These are phyloP conservation scores for Nyssa sinensis DNA, from an alignment of 148 eudicot species.

Conservation along the genomic window DNA sequence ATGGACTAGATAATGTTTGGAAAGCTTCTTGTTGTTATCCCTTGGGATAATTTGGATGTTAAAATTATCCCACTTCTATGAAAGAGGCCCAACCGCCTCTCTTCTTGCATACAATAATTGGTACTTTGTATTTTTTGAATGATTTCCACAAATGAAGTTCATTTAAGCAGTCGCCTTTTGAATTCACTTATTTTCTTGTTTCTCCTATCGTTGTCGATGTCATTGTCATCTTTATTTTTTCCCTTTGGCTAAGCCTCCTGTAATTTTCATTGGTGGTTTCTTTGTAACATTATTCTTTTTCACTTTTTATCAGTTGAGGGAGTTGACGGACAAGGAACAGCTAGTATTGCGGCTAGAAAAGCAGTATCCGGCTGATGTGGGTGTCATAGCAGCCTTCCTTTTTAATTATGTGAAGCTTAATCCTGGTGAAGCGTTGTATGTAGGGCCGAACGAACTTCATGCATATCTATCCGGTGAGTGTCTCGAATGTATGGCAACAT, in stretches of 20 bases:
- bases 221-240: neutral
- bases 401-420: conserved; percentile 78
- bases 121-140: neutral
- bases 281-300: neutral
- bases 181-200: neutral
- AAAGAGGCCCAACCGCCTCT: too few relatives aligned
- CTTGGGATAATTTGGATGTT: too few relatives aligned
- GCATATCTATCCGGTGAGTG: conserved; percentile 90
- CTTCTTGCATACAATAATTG: too few relatives aligned
- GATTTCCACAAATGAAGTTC: neutral
- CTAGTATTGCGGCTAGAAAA: conserved; percentile 67
- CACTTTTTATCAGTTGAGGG: conserved; percentile 30
- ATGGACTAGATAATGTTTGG: neutral
- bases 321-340: conserved; percentile 75
- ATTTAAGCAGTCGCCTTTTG: neutral
- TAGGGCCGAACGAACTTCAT: conserved; percentile 94
- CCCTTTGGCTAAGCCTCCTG: neutral
- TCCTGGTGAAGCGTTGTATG: conserved; percentile 80
- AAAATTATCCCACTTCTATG: too few relatives aligned
- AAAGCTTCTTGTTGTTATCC: too few relatives aligned
- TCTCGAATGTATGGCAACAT: conserved; percentile 95
- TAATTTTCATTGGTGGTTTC: neutral
- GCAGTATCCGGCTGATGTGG: conserved; percentile 83
- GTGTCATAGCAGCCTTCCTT: conserved; percentile 76
- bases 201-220: neutral